phyloP scores from a whole-genome alignment of 306 rosid species.

The Fagus sylvatica region DNA sequence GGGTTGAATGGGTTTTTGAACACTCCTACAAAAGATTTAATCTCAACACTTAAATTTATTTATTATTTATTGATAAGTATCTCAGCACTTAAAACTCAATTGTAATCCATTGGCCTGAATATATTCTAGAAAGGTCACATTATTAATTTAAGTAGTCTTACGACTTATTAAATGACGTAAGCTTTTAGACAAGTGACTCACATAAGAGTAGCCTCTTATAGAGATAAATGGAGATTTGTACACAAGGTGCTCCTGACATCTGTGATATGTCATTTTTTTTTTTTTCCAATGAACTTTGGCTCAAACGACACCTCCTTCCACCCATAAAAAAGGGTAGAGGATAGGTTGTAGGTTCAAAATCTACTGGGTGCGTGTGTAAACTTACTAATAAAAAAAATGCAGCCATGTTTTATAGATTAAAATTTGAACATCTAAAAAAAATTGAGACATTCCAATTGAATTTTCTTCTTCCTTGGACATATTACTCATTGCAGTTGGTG shows the following conservation, averaged over 20 bases:
- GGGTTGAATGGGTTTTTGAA: too few species aligned
- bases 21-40: background rate
- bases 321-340: too few species aligned
- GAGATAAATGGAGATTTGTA: background rate
- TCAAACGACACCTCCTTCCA: too few species aligned
- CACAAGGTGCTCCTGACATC: background rate
- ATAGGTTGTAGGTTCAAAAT: too few species aligned
- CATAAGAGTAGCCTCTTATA: background rate
- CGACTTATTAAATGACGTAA: background rate
- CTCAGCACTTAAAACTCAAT: background rate
- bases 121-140: background rate
- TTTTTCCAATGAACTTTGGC: too few species aligned
- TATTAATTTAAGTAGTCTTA: background rate
- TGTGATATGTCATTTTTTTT: too few species aligned
- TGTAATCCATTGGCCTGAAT: background rate
- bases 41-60: background rate
- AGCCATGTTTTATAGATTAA: background rate
- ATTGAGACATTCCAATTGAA: background rate
- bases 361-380: too few species aligned
- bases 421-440: background rate
- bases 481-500: constrained; percentile 49
- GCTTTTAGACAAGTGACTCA: background rate
- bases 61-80: background rate
- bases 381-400: background rate
- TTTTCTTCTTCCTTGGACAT: constrained; percentile 13